These are phyloP conservation scores for Yamadazyma triangularis DNA, from an alignment of 1,139 yeast genomes.

Conservation along the genomic window DNA sequence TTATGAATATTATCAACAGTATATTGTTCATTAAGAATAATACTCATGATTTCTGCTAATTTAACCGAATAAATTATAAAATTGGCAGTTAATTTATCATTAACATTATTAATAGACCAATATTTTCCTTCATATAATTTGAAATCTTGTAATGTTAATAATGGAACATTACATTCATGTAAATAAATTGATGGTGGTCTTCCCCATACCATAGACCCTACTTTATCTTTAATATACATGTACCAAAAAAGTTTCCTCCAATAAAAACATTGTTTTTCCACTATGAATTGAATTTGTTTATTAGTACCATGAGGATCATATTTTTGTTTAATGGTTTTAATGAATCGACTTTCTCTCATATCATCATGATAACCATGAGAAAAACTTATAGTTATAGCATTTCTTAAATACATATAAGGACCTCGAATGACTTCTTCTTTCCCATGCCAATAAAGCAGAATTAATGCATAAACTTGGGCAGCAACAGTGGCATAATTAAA, in stretches of 20 bases:
- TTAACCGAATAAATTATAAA: conserved; percentile 65
- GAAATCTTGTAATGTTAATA: conserved; percentile 65
- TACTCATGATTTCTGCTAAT: conserved; percentile 70
- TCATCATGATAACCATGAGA: conserved; percentile 70
- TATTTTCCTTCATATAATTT: conserved; percentile 50
- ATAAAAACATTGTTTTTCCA: no score
- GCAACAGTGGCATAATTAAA: conserved; percentile 43
- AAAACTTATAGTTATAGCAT: conserved; percentile 66
- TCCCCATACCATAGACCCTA: conserved; percentile 73
- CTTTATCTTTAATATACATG: conserved; percentile 65
- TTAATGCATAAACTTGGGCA: conserved; percentile 56
- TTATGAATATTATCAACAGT: no score
- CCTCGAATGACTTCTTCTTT: conserved; percentile 72
- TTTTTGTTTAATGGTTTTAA: conserved; percentile 3
- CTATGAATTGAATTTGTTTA: no score
- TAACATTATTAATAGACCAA: conserved; percentile 41
- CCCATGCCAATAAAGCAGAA: conserved; percentile 70
- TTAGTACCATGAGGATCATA: no score
- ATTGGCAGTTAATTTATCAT: conserved; percentile 47
- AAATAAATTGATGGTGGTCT: conserved; percentile 67
- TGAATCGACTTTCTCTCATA: conserved; percentile 21
- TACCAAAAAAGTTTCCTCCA: conserved; percentile 83
- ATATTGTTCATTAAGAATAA: conserved; percentile 67
- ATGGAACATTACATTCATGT: conserved; percentile 75
- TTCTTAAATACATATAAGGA: conserved; percentile 68